Percentiles rank a stretch among this genome's conserved stretches.
Conservation (phyloP, 164 flowering plant species). For the Euptelea pleiosperma region DNA sequence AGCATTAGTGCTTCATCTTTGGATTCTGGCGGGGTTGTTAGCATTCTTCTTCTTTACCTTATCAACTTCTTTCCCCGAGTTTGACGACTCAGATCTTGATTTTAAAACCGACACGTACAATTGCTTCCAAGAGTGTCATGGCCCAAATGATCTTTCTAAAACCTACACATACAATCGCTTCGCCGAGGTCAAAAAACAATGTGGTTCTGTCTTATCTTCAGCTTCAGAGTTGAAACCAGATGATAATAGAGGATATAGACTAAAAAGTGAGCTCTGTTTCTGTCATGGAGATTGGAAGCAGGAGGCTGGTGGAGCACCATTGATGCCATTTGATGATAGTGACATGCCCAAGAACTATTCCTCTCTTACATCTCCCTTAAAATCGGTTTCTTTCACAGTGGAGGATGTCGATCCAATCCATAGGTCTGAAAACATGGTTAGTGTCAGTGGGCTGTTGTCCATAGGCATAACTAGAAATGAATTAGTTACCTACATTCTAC, state of each 20-base stretch:
- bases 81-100: no score
- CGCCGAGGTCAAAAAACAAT: constrained; percentile 57
- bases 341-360: constrained; percentile 13
- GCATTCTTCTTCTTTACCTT: constrained; percentile 25
- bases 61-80: constrained; percentile 9
- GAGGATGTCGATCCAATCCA: constrained; percentile 38
- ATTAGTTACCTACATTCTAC: constrained; percentile 26
- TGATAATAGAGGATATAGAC: constrained; percentile 20
- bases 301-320: constrained; percentile 37
- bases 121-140: no score
- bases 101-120: no score
- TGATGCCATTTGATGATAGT: constrained; percentile 55
- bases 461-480: constrained; percentile 45
- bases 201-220: constrained; percentile 41
- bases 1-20: constrained; percentile 6
- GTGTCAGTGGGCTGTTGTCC: constrained; percentile 54
- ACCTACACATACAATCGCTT: constrained; percentile 40
- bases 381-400: constrained; percentile 66
- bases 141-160: constrained; percentile 22
- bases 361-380: constrained; percentile 22
- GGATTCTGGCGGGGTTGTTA: constrained; percentile 28
- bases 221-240: constrained; percentile 45
- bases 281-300: constrained; percentile 74
- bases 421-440: constrained; percentile 35
- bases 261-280: constrained; percentile 45